A percentile compares a stretch with the other conserved stretches of the same genome.
Conservation (phyloP, 1,139 yeast species). For the Chernovozyma sophiae-reginae region DNA sequence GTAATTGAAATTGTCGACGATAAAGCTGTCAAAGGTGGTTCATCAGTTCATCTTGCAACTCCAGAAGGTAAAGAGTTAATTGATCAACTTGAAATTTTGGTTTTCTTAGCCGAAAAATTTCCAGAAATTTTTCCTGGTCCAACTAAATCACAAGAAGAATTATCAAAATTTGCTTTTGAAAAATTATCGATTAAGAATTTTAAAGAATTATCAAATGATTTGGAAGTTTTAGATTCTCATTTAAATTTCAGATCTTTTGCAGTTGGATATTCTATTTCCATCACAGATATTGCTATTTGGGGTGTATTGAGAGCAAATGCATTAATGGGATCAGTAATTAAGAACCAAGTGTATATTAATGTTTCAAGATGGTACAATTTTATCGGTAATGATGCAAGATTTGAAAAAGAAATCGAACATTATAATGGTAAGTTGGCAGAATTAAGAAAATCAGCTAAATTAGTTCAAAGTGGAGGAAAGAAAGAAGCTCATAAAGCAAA, state of each 20-base stretch:
- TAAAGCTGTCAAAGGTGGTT: conserved; percentile 37
- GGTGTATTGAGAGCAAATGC: conserved; percentile 92
- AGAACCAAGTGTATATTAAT: conserved; percentile 77
- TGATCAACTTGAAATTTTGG: conserved; percentile 42
- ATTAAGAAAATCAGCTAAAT: conserved; percentile 59
- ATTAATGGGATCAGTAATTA: conserved; percentile 84
- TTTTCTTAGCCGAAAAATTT: conserved; percentile 43
- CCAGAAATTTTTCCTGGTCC: conserved; percentile 34
- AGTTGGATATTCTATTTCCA: conserved; percentile 59
- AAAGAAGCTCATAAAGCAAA: conserved; percentile 84
- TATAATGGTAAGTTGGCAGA: conserved; percentile 68
- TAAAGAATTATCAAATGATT: conserved; percentile 71
- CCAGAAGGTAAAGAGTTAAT: conserved; percentile 43
- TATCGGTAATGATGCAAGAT: conserved; percentile 57
- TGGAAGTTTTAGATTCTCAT: conserved; percentile 78
- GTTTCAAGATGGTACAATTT: conserved; percentile 91
- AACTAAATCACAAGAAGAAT: conserved; percentile 41
- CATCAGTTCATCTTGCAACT: conserved; percentile 41
- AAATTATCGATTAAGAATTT: conserved; percentile 80
- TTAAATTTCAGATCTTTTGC: conserved; percentile 81
- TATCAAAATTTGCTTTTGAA: conserved; percentile 68
- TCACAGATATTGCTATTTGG: conserved; percentile 89
- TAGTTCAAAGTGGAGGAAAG: conserved; percentile 50
- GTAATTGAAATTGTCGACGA: conserved; percentile 67
- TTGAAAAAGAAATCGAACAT: conserved; percentile 67